Conservation (phyloP, 768 basidiomycete genomes). For the Boletellus ananas region DNA sequence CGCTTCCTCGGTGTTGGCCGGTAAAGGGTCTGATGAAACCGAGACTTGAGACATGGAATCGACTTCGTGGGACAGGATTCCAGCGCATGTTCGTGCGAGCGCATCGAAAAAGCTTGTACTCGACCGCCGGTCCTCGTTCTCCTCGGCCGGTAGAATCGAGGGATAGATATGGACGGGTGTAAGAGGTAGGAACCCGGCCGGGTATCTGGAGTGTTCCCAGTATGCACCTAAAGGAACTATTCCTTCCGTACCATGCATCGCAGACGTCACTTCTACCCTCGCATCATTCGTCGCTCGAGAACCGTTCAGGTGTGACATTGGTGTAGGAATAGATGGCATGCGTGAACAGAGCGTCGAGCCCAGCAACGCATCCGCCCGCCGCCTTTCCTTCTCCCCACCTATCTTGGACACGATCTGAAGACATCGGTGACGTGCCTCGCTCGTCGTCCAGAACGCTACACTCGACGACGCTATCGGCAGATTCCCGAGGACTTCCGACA, state of each 20-base stretch:
- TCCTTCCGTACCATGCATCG: not conserved
- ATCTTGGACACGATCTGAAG: slow-evolving; percentile 78
- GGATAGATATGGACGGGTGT: slow-evolving; percentile 55
- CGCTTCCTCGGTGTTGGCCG: not conserved
- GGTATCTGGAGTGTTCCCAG: slow-evolving; percentile 64
- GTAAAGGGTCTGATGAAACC: not conserved
- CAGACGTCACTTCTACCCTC: not conserved
- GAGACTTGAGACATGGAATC: not conserved
- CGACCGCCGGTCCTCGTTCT: not conserved
- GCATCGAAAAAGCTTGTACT: slow-evolving; percentile 39
- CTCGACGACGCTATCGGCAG: not conserved
- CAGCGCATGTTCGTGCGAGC: slow-evolving; percentile 50
- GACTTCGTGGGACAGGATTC: slow-evolving; percentile 49
- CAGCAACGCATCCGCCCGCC: slow-evolving; percentile 62
- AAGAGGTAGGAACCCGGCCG: slow-evolving; percentile 49
- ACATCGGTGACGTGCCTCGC: slow-evolving; percentile 69
- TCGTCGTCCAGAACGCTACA: slow-evolving; percentile 77
- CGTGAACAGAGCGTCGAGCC: slow-evolving; percentile 14
- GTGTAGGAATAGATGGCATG: slow-evolving; percentile 9
- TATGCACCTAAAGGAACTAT: slow-evolving; percentile 38
- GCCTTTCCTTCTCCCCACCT: slow-evolving; percentile 65
- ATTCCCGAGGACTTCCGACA: slow-evolving; percentile 21
- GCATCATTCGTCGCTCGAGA: too few relatives aligned
- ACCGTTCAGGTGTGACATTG: not conserved
- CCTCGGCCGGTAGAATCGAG: slow-evolving; percentile 17